Evolutionary conservation across 1,284 basidiomycete species (phyloP).

Genomic region (Gymnopus androsaceus): DNA sequence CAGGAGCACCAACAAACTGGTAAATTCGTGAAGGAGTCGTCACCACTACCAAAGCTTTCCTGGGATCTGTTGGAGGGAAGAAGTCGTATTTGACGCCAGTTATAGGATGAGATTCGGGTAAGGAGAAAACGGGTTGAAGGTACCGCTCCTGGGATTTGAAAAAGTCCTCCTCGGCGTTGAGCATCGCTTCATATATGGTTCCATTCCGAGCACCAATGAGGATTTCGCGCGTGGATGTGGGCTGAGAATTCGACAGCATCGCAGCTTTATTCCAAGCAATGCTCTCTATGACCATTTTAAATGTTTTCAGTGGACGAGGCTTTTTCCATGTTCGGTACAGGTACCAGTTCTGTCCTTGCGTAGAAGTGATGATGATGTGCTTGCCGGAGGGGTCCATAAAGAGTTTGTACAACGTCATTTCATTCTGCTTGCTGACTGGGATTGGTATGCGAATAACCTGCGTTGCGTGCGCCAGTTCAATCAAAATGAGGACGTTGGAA

Average conservation of each 20-base stretch:
- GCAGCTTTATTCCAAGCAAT: conserved; percentile 92
- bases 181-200: conserved; percentile 80
- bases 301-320: conserved; percentile 74
- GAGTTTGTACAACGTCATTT: conserved; percentile 75
- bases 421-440: conserved; percentile 65
- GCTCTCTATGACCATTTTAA: conserved; percentile 86
- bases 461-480: conserved; percentile 82
- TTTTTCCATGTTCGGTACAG: conserved; percentile 81
- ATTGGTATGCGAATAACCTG: conserved; percentile 80
- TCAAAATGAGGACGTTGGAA: conserved; percentile 80
- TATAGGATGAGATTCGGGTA: conserved; percentile 79
- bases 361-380: conserved; percentile 86
- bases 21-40: conserved; percentile 91
- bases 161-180: conserved; percentile 88
- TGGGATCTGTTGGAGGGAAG: conserved; percentile 63
- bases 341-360: conserved; percentile 94
- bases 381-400: conserved; percentile 92
- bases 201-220: conserved; percentile 89
- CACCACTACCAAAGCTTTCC: conserved; percentile 70
- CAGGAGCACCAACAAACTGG: conserved; percentile 79
- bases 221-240: conserved; percentile 80
- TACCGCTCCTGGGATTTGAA: conserved; percentile 89
- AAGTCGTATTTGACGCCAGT: conserved; percentile 84
- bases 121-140: conserved; percentile 75
- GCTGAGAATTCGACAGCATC: conserved; percentile 61